Conservation (phyloP, 2,329 filamentous ascomycete species). For the Triangularia setosa region DNA sequence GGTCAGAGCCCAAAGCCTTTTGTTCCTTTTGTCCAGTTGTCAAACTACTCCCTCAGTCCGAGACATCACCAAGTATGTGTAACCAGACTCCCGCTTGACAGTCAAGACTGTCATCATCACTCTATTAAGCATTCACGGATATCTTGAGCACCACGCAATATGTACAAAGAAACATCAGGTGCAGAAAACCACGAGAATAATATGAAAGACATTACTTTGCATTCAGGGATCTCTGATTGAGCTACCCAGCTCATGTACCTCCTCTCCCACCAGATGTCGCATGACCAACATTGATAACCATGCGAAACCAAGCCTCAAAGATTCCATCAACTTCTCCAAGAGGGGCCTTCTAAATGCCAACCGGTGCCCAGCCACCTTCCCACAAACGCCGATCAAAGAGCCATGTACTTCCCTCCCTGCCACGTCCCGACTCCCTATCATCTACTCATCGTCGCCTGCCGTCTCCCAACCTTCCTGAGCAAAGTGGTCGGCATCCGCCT, state of each 20-base stretch:
- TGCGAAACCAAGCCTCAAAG: neutral
- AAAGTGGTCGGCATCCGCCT: neutral
- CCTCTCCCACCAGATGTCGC: neutral
- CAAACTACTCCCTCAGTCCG: neutral
- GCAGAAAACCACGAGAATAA: no score
- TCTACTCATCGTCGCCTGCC: neutral
- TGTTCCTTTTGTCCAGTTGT: neutral
- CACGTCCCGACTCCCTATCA: neutral
- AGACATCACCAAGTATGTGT: neutral
- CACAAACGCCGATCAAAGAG: neutral
- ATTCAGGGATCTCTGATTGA: neutral
- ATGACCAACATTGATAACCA: neutral
- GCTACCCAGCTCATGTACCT: neutral
- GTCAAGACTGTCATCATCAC: neutral
- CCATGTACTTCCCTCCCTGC: neutral
- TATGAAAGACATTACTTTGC: neutral
- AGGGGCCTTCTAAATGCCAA: neutral
- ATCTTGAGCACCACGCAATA: neutral
- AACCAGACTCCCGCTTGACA: neutral
- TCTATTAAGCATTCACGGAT: neutral
- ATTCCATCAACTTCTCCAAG: neutral
- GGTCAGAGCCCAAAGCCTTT: neutral
- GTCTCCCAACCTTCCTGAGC: neutral
- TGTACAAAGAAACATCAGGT: neutral
- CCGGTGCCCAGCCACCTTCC: neutral